Percentiles rank a stretch among this genome's conserved stretches.
These are phyloP conservation scores for Wickerhamomyces bisporus DNA, from an alignment of 805 yeast species.

Conservation along the genomic window DNA sequence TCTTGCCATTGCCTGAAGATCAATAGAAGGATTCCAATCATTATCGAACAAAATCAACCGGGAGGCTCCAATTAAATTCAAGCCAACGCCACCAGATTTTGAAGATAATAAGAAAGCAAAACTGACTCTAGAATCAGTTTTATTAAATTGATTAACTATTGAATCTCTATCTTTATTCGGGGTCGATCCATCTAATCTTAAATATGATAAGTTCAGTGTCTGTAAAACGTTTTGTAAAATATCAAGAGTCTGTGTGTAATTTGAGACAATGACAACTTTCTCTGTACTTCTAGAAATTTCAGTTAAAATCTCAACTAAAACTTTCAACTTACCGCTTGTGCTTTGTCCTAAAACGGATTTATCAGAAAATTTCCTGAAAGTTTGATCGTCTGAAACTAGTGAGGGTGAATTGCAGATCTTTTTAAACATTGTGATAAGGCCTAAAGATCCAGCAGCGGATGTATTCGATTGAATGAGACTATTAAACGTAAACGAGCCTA, in stretches of 20 bases:
- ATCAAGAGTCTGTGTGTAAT: constrained; percentile 83
- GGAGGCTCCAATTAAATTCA: constrained; percentile 87
- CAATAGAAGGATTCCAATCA: constrained; percentile 96
- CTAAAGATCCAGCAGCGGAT: constrained; percentile 42
- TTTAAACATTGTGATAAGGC: constrained; percentile 66
- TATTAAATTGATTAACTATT: constrained; percentile 56
- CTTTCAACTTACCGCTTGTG: constrained; percentile 55
- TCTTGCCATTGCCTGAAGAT: constrained; percentile 92
- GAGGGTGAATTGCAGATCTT: constrained; percentile 83
- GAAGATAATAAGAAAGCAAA: constrained; percentile 76
- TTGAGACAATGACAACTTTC: constrained; percentile 81
- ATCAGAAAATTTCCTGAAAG: constrained; percentile 25
- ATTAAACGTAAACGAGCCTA: constrained; percentile 26
- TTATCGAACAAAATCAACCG: constrained; percentile 81
- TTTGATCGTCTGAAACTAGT: constrained; percentile 45
- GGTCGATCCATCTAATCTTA: constrained; percentile 81
- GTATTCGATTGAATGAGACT: constrained; percentile 12
- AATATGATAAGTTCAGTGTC: constrained; percentile 43
- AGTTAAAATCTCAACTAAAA: constrained; percentile 51
- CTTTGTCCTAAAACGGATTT: constrained; percentile 6
- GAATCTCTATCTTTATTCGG: constrained; percentile 59
- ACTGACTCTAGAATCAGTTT: constrained; percentile 24
- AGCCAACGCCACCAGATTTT: constrained; percentile 91
- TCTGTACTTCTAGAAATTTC: constrained; percentile 50
- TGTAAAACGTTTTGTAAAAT: constrained; percentile 55